Conservation (phyloP, 768 basidiomycete genomes). For the Serendipita indica region DNA sequence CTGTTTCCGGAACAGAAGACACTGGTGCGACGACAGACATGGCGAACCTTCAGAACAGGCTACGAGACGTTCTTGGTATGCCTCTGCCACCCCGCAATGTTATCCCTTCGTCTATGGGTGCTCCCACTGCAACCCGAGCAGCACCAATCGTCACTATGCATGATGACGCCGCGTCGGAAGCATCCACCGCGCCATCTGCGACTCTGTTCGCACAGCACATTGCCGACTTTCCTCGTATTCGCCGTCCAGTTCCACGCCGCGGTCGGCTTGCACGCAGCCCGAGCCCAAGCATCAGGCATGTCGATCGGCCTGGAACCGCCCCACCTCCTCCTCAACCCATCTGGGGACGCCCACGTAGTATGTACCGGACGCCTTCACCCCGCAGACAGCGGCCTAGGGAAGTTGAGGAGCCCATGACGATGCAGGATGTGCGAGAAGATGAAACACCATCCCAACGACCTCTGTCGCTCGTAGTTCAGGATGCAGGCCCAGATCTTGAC, state of each 20-base stretch:
- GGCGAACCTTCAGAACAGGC: background rate
- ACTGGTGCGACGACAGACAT: background rate
- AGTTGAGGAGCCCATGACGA: background rate
- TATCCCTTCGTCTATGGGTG: background rate
- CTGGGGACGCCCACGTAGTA: background rate
- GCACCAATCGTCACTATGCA: too few species aligned
- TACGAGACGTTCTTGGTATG: constrained; percentile 6
- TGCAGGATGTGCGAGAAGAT: background rate
- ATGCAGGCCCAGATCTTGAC: constrained; percentile 13
- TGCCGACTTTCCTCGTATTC: constrained; percentile 5
- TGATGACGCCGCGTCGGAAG: background rate
- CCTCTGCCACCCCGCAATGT: constrained; percentile 1
- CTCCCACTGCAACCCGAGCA: background rate
- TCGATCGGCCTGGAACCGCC: background rate
- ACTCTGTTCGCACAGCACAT: background rate
- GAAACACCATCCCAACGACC: constrained; percentile 16
- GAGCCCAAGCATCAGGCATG: background rate
- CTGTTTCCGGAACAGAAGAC: constrained; percentile 10
- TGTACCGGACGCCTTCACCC: background rate
- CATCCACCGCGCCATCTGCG: background rate
- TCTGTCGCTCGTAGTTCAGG: background rate
- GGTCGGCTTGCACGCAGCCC: background rate
- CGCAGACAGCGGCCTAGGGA: too few species aligned
- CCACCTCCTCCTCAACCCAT: background rate
- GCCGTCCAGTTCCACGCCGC: background rate